These are phyloP conservation scores for Morella rubra DNA, from an alignment of 306 rosid genomes.

Conservation along the genomic window DNA sequence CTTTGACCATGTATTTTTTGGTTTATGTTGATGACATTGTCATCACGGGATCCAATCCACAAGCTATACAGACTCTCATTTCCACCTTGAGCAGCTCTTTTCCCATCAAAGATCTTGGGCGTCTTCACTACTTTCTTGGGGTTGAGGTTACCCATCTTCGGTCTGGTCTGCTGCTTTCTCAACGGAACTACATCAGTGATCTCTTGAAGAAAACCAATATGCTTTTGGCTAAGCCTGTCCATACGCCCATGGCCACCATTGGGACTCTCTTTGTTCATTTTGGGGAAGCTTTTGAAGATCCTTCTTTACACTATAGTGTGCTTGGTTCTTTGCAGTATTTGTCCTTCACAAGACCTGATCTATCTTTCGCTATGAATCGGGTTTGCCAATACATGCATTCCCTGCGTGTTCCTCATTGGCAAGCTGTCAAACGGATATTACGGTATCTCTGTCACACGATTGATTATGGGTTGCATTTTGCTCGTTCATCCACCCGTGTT, in stretches of 20 bases:
- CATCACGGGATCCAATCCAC: not conserved
- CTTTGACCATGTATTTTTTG: not conserved
- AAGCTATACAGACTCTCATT: not conserved
- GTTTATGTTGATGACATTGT: conserved; percentile 1
- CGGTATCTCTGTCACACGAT: not conserved
- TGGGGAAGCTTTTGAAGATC: not conserved
- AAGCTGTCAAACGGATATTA: not conserved
- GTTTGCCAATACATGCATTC: not conserved
- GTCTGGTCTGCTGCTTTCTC: not conserved
- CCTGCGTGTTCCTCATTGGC: not conserved
- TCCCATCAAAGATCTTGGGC: not conserved
- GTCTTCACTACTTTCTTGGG: not conserved
- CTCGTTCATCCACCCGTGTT: not conserved
- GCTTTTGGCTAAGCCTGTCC: not conserved
- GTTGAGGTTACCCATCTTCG: not conserved
- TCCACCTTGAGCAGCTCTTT: not conserved
- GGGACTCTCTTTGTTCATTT: too few species aligned
- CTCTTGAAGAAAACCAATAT: not conserved
- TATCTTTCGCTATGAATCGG: not conserved
- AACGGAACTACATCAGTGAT: not conserved
- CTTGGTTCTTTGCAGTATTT: not conserved
- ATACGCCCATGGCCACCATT: not conserved
- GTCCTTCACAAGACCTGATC: not conserved
- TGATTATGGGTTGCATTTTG: not conserved
- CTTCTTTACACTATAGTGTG: not conserved